Percentiles rank a stretch among this genome's conserved stretches.
phyloP scores from a whole-genome alignment of 768 basidiomycete species.

The Auricularia sp. region DNA sequence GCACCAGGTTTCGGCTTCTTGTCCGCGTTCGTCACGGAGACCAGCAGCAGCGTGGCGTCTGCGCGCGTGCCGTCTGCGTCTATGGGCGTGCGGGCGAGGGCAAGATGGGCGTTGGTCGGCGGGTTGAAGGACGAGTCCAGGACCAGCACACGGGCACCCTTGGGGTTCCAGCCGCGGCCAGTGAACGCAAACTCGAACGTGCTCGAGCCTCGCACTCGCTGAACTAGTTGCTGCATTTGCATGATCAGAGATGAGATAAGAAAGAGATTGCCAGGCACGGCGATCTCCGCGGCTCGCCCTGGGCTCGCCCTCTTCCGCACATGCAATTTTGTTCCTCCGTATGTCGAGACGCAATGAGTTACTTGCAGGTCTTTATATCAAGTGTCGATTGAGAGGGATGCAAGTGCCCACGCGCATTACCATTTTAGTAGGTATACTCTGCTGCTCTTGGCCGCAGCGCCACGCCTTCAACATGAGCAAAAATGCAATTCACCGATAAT shows the following conservation, averaged over 20 bases:
- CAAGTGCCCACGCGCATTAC: too few species aligned
- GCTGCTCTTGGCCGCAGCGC: too few species aligned
- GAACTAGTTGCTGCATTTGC: background rate
- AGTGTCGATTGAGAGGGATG: too few species aligned
- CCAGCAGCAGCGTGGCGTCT: constrained; percentile 68
- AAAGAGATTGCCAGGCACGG: background rate
- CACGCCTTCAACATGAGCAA: too few species aligned
- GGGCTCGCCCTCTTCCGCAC: too few species aligned
- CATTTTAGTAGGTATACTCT: too few species aligned
- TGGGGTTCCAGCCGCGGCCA: background rate
- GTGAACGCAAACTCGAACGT: background rate
- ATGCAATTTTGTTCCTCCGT: too few species aligned
- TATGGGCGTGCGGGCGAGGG: constrained; percentile 36
- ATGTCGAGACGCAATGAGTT: too few species aligned
- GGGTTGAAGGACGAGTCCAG: constrained; percentile 93
- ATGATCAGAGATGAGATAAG: background rate
- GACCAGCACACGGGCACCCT: constrained; percentile 22
- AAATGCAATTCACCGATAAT: background rate
- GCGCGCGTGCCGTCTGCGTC: background rate
- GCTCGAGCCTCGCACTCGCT: background rate
- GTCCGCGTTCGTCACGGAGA: constrained; percentile 83
- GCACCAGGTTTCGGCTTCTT: constrained; percentile 47
- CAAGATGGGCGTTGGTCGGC: constrained; percentile 76
- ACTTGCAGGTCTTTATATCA: too few species aligned
- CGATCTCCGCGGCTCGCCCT: too few species aligned